A percentile compares a stretch with the other conserved stretches of the same genome.
These are phyloP conservation scores for Brasilioporus rufonigricans DNA, from an alignment of 768 basidiomycete species.

Conservation along the genomic window DNA sequence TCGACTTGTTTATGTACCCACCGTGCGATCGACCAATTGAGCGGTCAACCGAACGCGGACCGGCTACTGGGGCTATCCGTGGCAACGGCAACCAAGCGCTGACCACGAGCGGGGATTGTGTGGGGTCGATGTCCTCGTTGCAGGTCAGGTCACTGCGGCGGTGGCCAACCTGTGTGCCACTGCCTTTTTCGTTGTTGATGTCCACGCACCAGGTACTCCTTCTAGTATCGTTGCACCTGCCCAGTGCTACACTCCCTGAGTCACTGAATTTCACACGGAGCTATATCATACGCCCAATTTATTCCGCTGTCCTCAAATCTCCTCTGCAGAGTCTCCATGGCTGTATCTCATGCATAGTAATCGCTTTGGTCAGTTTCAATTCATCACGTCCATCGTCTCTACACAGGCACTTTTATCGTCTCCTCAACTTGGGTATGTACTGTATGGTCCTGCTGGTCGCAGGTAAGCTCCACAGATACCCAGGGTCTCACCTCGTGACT, in stretches of 20 bases:
- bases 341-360: background rate
- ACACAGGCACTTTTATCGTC: no score
- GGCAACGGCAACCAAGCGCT: background rate
- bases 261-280: no score
- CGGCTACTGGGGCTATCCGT: conserved; percentile 12
- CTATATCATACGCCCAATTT: background rate
- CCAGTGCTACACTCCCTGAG: no score
- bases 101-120: background rate
- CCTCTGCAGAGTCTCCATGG: background rate
- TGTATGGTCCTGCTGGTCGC: no score
- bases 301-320: background rate
- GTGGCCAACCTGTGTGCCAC: background rate
- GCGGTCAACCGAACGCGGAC: background rate
- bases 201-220: background rate
- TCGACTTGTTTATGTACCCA: conserved; percentile 13
- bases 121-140: background rate
- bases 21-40: background rate
- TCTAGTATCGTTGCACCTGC: no score
- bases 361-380: no score
- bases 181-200: background rate
- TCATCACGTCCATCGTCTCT: no score
- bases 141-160: background rate
- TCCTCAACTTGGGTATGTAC: no score
- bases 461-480: no score
- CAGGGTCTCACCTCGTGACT: no score